phyloP scores from a whole-genome alignment of 2,329 filamentous ascomycete species.

The Hypoxylon sp. region DNA sequence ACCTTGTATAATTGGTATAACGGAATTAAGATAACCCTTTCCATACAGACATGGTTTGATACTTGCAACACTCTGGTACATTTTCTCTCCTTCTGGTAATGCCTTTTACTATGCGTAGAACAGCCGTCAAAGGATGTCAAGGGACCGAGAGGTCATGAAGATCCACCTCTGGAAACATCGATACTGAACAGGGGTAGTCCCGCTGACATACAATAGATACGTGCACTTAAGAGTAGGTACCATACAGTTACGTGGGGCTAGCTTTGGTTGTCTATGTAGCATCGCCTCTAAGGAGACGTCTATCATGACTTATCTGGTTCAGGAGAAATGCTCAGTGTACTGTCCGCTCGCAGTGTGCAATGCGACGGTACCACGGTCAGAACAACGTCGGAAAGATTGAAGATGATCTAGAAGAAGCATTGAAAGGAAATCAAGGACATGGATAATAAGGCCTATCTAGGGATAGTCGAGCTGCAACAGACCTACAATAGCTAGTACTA shows the following conservation, averaged over 20 bases:
- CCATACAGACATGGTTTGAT: constrained; percentile 16
- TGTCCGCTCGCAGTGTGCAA: constrained; percentile 21
- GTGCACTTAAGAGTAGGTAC: constrained; percentile 25
- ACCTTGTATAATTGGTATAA: constrained; percentile 44
- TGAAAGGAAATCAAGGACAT: constrained; percentile 22
- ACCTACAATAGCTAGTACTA: constrained; percentile 14
- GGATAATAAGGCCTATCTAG: constrained; percentile 30
- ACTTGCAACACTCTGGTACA: constrained; percentile 4
- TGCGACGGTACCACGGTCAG: constrained; percentile 19
- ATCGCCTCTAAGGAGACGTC: constrained; percentile 29
- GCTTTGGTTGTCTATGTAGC: constrained; percentile 25
- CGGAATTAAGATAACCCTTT: constrained; percentile 30
- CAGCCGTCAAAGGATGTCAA: constrained; percentile 15
- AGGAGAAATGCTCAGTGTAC: constrained; percentile 11
- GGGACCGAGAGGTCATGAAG: constrained; percentile 37
- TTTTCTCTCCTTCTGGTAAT: neutral
- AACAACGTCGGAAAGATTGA: constrained; percentile 21
- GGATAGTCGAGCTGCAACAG: constrained; percentile 32
- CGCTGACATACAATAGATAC: constrained; percentile 19
- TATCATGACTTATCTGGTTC: constrained; percentile 29
- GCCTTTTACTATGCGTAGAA: constrained; percentile 14
- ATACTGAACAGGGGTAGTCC: constrained; percentile 25
- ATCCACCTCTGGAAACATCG: constrained; percentile 27
- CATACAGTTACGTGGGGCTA: constrained; percentile 30
- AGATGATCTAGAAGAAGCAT: constrained; percentile 29